Evolutionary conservation across 1,139 yeast genomes (phyloP).

Genomic region (Protomyces gravidus): DNA sequence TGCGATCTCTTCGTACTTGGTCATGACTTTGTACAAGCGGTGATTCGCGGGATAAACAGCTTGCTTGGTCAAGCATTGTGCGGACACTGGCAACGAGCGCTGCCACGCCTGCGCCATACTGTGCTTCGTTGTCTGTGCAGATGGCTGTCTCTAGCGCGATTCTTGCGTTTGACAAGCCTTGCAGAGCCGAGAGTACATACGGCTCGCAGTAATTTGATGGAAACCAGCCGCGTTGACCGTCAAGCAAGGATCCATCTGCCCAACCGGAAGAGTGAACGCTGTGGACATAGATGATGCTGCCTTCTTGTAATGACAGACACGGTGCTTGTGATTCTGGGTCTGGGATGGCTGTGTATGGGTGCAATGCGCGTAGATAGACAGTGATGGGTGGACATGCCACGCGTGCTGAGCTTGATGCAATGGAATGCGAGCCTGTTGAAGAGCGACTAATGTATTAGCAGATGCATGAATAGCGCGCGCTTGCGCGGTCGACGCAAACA

Average conservation of each 20-base stretch:
- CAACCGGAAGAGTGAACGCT: slow-evolving; percentile 90
- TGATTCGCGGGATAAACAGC: slow-evolving; percentile 79
- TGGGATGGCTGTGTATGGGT: slow-evolving; percentile 9
- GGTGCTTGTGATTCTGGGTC: background rate
- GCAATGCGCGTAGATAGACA: slow-evolving; percentile 14
- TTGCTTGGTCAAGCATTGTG: slow-evolving; percentile 52
- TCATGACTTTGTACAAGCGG: slow-evolving; percentile 69
- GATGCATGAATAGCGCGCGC: background rate
- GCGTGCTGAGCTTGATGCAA: background rate
- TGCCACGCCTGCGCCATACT: slow-evolving; percentile 47
- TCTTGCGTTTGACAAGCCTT: slow-evolving; percentile 69
- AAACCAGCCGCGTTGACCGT: slow-evolving; percentile 87
- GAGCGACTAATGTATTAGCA: slow-evolving; percentile 8
- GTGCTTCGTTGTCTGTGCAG: slow-evolving; percentile 15
- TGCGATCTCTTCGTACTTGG: slow-evolving; percentile 66
- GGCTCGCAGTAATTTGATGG: slow-evolving; percentile 79
- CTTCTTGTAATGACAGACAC: slow-evolving; percentile 74
- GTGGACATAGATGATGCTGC: slow-evolving; percentile 82
- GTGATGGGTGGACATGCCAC: slow-evolving; percentile 1
- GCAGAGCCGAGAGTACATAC: slow-evolving; percentile 51
- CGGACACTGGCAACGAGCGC: slow-evolving; percentile 80
- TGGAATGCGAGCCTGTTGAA: slow-evolving; percentile 8
- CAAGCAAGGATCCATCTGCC: slow-evolving; percentile 87
- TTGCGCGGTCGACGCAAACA: background rate
- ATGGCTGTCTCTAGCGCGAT: slow-evolving; percentile 49